Percentiles rank a stretch among this genome's conserved stretches.
These are phyloP conservation scores for Albugo candida DNA, from an alignment of 352 stramenopile species.

Conservation along the genomic window DNA sequence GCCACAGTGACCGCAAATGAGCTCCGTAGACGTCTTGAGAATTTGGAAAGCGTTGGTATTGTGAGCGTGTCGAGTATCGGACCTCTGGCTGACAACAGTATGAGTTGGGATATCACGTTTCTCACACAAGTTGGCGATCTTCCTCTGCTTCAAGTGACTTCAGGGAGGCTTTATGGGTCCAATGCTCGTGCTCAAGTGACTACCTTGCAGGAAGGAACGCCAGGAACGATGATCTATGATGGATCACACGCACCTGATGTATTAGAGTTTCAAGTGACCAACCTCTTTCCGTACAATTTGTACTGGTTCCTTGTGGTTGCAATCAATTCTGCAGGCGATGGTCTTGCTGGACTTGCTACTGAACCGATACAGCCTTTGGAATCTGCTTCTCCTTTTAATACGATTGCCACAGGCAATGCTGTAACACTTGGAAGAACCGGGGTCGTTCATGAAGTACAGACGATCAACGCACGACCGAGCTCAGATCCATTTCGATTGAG, in stretches of 20 bases:
- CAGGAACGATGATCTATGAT: slow-evolving; percentile 84
- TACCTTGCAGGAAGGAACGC: slow-evolving; percentile 69
- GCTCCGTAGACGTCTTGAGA: slow-evolving; percentile 79
- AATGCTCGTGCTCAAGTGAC: slow-evolving; percentile 41
- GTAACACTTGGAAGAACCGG: slow-evolving; percentile 83
- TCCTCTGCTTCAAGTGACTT: slow-evolving; percentile 78
- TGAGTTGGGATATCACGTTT: slow-evolving; percentile 84
- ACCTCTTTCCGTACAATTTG: slow-evolving; percentile 73
- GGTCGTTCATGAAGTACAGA: slow-evolving; percentile 91
- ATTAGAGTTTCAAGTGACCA: slow-evolving; percentile 43
- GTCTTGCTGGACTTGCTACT: slow-evolving; percentile 70
- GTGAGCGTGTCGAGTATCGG: slow-evolving; percentile 34
- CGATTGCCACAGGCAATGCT: slow-evolving; percentile 74
- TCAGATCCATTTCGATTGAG: no score
- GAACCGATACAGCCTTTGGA: slow-evolving; percentile 82
- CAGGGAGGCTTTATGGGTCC: slow-evolving; percentile 65
- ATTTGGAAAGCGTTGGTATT: slow-evolving; percentile 60
- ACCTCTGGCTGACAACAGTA: slow-evolving; percentile 24
- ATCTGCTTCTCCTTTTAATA: slow-evolving; percentile 70
- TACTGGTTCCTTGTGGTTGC: slow-evolving; percentile 88
- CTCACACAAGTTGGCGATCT: slow-evolving; percentile 86
- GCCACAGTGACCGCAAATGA: slow-evolving; percentile 20
- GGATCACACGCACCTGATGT: slow-evolving; percentile 66
- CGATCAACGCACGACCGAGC: slow-evolving; percentile 26
- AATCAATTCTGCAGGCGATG: slow-evolving; percentile 82